Conservation (phyloP, 2,329 filamentous ascomycete genomes). For the Dactylellina parvicollis region DNA sequence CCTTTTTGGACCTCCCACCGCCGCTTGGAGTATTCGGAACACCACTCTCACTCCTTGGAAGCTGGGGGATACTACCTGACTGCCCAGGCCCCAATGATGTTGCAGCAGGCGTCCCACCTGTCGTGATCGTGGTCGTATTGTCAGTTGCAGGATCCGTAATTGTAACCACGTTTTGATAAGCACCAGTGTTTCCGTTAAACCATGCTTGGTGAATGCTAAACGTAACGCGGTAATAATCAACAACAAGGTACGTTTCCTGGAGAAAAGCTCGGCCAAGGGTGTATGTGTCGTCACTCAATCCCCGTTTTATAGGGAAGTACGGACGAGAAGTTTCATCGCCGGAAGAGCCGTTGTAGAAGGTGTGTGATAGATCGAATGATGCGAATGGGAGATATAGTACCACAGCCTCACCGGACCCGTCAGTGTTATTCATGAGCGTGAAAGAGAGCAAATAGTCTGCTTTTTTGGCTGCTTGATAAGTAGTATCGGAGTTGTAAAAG, state of each 20-base stretch:
- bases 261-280: conserved; percentile 62
- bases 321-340: conserved; percentile 54
- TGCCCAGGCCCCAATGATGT: conserved; percentile 6
- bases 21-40: background rate
- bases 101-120: conserved; percentile 6
- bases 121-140: conserved; percentile 1
- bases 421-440: conserved; percentile 59
- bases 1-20: conserved; percentile 2
- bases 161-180: conserved; percentile 23
- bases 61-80: conserved; percentile 3
- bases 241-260: conserved; percentile 62
- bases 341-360: conserved; percentile 59
- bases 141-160: conserved; percentile 17
- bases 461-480: conserved; percentile 56
- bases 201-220: conserved; percentile 60
- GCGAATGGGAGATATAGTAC: conserved; percentile 61
- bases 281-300: conserved; percentile 59
- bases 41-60: background rate
- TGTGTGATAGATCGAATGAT: conserved; percentile 61
- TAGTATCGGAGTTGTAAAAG: conserved; percentile 58
- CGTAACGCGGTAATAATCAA: conserved; percentile 61
- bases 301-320: conserved; percentile 62
- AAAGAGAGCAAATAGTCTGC: conserved; percentile 61
- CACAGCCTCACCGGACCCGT: conserved; percentile 56
- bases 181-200: conserved; percentile 56